Percentiles rank a stretch among this genome's conserved stretches.
These are phyloP conservation scores for Orbilia quercus DNA, from an alignment of 2,329 filamentous ascomycete species.

Conservation along the genomic window DNA sequence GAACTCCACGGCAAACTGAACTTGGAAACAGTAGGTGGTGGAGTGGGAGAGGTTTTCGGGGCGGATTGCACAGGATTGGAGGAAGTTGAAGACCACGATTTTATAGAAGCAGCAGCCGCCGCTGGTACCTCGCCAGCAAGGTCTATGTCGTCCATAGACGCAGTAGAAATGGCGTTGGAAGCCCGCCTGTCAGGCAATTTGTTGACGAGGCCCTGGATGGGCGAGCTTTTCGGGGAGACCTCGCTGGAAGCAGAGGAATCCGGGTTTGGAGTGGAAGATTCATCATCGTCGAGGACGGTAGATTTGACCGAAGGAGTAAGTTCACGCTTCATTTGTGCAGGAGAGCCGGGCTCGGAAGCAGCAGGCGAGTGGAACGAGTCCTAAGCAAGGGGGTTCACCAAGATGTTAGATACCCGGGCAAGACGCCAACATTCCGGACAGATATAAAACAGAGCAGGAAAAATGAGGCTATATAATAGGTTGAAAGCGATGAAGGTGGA, in stretches of 20 bases:
- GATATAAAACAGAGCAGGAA: constrained; percentile 13
- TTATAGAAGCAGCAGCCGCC: constrained; percentile 52
- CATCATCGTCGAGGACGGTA: constrained; percentile 52
- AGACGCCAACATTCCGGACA: neutral
- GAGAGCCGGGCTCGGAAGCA: constrained; percentile 52
- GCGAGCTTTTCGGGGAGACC: constrained; percentile 38
- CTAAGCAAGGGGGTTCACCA: constrained; percentile 16
- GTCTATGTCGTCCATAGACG: constrained; percentile 69
- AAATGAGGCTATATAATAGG: neutral
- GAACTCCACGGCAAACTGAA: constrained; percentile 59
- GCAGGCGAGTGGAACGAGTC: constrained; percentile 56
- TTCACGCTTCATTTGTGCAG: constrained; percentile 56
- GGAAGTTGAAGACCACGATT: constrained; percentile 63
- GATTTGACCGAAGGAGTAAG: constrained; percentile 56
- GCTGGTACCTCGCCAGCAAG: constrained; percentile 59
- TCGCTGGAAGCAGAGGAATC: constrained; percentile 51
- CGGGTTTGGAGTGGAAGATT: constrained; percentile 28
- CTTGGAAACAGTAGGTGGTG: constrained; percentile 58
- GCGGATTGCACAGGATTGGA: constrained; percentile 74
- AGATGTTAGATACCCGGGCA: constrained; percentile 23
- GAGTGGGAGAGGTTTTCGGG: constrained; percentile 69
- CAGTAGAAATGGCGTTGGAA: constrained; percentile 68
- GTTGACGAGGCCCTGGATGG: constrained; percentile 20
- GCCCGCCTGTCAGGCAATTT: constrained; percentile 43
- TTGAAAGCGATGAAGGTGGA: neutral